Conservation (phyloP, 768 basidiomycete genomes). For the Lactarius vividus region DNA sequence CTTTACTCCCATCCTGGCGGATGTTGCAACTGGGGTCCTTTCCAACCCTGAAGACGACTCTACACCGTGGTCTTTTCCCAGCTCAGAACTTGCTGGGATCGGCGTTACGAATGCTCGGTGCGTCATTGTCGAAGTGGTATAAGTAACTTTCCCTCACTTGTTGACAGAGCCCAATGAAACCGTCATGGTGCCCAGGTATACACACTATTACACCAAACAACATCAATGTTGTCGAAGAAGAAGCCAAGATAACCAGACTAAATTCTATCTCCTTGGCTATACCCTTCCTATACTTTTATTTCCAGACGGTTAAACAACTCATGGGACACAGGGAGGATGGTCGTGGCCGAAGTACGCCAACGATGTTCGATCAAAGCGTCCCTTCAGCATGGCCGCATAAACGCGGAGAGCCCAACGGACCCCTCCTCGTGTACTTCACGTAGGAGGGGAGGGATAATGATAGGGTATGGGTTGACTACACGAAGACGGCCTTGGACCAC, state of each 20-base stretch:
- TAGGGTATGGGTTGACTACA: neutral
- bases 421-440: neutral
- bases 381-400: neutral
- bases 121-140: neutral
- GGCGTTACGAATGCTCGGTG: neutral
- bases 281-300: neutral
- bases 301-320: too few relatives aligned
- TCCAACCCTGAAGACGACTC: too few relatives aligned
- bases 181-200: too few relatives aligned
- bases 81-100: too few relatives aligned
- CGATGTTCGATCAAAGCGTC: neutral
- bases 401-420: neutral
- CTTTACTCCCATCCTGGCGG: too few relatives aligned
- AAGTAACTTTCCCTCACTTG: neutral
- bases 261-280: too few relatives aligned
- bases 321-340: neutral
- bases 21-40: too few relatives aligned
- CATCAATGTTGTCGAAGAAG: too few relatives aligned
- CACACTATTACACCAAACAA: too few relatives aligned
- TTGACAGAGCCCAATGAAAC: too few relatives aligned
- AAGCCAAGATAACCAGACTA: too few relatives aligned
- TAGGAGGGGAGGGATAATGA: neutral
- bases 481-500: neutral
- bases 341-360: neutral
- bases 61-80: too few relatives aligned